A percentile compares a stretch with the other conserved stretches of the same genome.
phyloP scores from a whole-genome alignment of 1,139 yeast genomes.

The Geotrichum histeridarum region DNA sequence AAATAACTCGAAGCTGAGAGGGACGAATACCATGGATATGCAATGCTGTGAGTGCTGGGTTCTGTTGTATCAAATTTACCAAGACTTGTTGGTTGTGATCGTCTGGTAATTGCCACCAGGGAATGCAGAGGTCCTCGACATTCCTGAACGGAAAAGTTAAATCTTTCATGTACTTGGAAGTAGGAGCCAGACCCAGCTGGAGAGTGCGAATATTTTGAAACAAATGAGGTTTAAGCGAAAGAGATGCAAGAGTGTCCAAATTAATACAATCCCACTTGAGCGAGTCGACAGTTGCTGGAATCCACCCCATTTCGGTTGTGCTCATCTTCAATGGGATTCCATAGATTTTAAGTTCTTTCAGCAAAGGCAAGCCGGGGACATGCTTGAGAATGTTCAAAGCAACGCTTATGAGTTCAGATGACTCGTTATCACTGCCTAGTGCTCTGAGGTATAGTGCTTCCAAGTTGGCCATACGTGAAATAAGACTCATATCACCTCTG shows the following conservation, averaged over 20 bases:
- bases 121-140: neutral
- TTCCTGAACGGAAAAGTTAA: slow-evolving; percentile 2
- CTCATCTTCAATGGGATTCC: slow-evolving; percentile 2
- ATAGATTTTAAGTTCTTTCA: neutral
- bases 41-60: neutral
- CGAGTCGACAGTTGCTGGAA: slow-evolving; percentile 1
- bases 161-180: neutral
- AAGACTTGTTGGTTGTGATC: neutral
- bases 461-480: neutral
- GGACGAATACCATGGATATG: slow-evolving; percentile 1
- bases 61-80: neutral
- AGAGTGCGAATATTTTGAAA: neutral
- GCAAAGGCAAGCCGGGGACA: neutral
- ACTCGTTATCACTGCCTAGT: neutral
- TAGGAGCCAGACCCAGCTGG: neutral
- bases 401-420: neutral
- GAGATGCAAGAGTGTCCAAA: neutral
- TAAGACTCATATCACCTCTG: neutral
- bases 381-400: neutral
- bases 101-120: neutral
- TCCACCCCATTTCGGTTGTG: neutral
- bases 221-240: neutral
- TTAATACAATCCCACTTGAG: slow-evolving; percentile 5
- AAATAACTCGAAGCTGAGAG: neutral
- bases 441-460: slow-evolving; percentile 2